phyloP scores from a whole-genome alignment of 805 yeast species.

The Hanseniaspora opuntiae region DNA sequence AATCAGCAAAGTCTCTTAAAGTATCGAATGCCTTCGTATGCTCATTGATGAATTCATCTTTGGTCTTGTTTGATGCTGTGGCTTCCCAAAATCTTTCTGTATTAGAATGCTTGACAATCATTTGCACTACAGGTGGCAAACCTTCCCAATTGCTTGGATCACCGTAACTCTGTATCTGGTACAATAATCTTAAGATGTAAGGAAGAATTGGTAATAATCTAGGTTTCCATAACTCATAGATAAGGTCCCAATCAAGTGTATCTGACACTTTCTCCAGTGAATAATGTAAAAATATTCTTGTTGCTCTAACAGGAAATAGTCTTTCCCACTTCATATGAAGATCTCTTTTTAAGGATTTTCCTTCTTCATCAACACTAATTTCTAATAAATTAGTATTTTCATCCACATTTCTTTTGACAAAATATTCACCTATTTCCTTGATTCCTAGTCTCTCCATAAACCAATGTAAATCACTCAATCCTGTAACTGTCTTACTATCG shows the following conservation, averaged over 20 bases:
- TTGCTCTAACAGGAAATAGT: conserved; percentile 87
- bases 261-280: conserved; percentile 83
- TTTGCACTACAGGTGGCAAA: conserved; percentile 76
- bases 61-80: conserved; percentile 86
- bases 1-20: conserved; percentile 89
- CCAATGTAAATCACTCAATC: conserved; percentile 83
- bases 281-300: conserved; percentile 87
- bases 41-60: conserved; percentile 88
- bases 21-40: conserved; percentile 89
- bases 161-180: conserved; percentile 88
- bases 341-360: conserved; percentile 58
- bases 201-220: conserved; percentile 84
- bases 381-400: conserved; percentile 61
- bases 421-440: conserved; percentile 83
- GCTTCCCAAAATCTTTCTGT: conserved; percentile 97
- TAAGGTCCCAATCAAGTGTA: conserved; percentile 50
- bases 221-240: conserved; percentile 79
- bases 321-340: conserved; percentile 86
- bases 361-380: conserved; percentile 82
- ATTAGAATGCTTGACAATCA: conserved; percentile 79
- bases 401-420: conserved; percentile 66
- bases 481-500: conserved; percentile 78
- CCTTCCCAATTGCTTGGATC: conserved; percentile 85
- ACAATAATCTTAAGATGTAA: conserved; percentile 69
- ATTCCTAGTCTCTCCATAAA: conserved; percentile 96